Evolutionary conservation across 1,139 yeast species (phyloP).

Genomic region (Geotrichum siamense): DNA sequence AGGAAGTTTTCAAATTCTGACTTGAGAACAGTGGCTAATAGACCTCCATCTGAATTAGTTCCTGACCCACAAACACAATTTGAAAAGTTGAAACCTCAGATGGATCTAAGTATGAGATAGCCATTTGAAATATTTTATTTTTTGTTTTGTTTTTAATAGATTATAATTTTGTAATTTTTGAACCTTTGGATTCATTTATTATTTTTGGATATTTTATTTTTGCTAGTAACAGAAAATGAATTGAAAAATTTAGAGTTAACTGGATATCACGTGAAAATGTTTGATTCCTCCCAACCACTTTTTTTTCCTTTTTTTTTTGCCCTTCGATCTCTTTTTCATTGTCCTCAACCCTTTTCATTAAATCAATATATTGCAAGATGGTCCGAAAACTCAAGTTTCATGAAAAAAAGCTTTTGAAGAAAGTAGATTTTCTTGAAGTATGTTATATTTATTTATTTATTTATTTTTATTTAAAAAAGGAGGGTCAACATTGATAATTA

Average conservation of each 20-base stretch:
- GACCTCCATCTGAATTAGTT: conserved; percentile 23
- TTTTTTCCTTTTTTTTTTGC: not conserved
- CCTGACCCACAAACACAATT: conserved; percentile 25
- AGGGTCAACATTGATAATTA: too few relatives aligned
- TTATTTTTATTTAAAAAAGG: not conserved
- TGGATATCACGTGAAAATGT: not conserved
- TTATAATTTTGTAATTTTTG: not conserved
- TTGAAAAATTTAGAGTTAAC: not conserved
- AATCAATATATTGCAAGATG: conserved; percentile 41
- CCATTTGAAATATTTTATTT: too few relatives aligned
- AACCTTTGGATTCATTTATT: not conserved
- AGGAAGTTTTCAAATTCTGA: conserved; percentile 3
- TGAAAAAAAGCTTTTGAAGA: conserved; percentile 88
- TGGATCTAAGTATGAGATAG: conserved; percentile 24
- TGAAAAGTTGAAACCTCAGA: conserved; percentile 27
- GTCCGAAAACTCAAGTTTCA: conserved; percentile 90
- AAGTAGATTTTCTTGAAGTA: conserved; percentile 84
- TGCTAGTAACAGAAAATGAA: not conserved
- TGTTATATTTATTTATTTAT: conserved; percentile 11
- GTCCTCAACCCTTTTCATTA: not conserved
- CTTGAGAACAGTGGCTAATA: not conserved
- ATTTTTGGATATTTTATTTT: not conserved
- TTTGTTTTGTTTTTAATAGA: too few relatives aligned
- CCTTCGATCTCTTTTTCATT: not conserved
- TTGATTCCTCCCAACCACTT: not conserved